Conservation (phyloP, 2,329 filamentous ascomycete species). For the Colletotrichum truncatum region DNA sequence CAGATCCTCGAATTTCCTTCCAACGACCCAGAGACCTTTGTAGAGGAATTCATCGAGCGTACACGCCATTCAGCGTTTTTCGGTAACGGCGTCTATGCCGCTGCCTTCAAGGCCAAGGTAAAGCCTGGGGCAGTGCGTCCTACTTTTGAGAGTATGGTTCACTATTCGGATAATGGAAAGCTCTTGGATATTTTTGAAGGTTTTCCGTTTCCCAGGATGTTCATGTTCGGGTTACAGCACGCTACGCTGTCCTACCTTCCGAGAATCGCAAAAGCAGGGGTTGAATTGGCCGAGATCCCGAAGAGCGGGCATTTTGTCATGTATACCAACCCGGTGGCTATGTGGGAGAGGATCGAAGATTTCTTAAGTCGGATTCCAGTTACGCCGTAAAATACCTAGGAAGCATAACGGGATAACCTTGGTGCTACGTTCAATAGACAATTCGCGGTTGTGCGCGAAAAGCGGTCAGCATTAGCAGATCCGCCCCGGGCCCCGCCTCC, state of each 20-base stretch:
- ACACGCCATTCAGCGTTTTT: slow-evolving; percentile 25
- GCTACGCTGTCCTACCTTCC: slow-evolving; percentile 30
- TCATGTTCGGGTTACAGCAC: slow-evolving; percentile 33
- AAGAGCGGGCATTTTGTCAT: slow-evolving; percentile 37
- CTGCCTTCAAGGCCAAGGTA: slow-evolving; percentile 29
- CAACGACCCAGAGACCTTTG: background rate
- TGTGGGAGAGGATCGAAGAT: slow-evolving; percentile 3
- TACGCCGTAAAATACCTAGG: no score
- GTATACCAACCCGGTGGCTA: slow-evolving; percentile 35
- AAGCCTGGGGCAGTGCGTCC: slow-evolving; percentile 28
- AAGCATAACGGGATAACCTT: no score
- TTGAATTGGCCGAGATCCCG: slow-evolving; percentile 35
- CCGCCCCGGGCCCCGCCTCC: no score
- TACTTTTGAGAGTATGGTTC: slow-evolving; percentile 38
- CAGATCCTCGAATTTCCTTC: slow-evolving; percentile 31
- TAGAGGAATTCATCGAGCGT: slow-evolving; percentile 20
- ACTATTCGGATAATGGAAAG: slow-evolving; percentile 31
- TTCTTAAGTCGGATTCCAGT: background rate
- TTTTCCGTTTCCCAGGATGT: slow-evolving; percentile 31
- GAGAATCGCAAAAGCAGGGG: slow-evolving; percentile 11
- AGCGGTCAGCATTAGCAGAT: no score
- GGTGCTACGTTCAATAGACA: no score
- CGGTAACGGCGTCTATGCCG: slow-evolving; percentile 30
- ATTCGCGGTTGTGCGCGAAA: no score
- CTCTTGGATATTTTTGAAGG: slow-evolving; percentile 31